Evolutionary conservation across 208 protist species (phyloP).

Genomic region (Trypanosomatidae sp.): DNA sequence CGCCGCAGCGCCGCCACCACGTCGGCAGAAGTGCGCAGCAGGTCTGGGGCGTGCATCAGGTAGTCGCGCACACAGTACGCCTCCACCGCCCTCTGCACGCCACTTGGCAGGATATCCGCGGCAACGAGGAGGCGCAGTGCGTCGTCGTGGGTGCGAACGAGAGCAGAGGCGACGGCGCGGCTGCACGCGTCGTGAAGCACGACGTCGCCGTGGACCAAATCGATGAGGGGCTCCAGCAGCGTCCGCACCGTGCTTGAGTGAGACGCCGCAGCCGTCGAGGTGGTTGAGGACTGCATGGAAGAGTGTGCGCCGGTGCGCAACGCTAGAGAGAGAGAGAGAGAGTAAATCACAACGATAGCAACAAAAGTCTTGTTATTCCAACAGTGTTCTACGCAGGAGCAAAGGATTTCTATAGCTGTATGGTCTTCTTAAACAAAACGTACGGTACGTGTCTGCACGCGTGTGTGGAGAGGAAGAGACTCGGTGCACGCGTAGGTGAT

Average conservation of each 20-base stretch:
- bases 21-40: conserved; percentile 34
- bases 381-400: too few species aligned
- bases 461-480: too few species aligned
- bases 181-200: conserved; percentile 42
- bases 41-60: conserved; percentile 34
- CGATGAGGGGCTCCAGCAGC: conserved; percentile 58
- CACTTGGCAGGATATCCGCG: conserved; percentile 13
- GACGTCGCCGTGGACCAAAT: conserved; percentile 68
- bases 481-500: too few species aligned
- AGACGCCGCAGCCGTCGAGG: conserved; percentile 1
- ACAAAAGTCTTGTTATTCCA: too few species aligned
- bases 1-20: conserved; percentile 27
- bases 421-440: too few species aligned
- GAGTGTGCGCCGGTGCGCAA: background rate
- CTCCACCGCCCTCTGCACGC: conserved; percentile 46
- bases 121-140: conserved; percentile 32
- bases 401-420: too few species aligned
- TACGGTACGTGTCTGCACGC: too few species aligned
- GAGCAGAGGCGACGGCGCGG: conserved; percentile 34
- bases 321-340: too few species aligned
- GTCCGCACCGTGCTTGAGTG: background rate
- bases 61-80: conserved; percentile 56
- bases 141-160: conserved; percentile 37
- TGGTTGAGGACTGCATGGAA: background rate
- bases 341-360: too few species aligned